Conservation (phyloP, 208 protist species). For the Wallacemonas collosoma region DNA sequence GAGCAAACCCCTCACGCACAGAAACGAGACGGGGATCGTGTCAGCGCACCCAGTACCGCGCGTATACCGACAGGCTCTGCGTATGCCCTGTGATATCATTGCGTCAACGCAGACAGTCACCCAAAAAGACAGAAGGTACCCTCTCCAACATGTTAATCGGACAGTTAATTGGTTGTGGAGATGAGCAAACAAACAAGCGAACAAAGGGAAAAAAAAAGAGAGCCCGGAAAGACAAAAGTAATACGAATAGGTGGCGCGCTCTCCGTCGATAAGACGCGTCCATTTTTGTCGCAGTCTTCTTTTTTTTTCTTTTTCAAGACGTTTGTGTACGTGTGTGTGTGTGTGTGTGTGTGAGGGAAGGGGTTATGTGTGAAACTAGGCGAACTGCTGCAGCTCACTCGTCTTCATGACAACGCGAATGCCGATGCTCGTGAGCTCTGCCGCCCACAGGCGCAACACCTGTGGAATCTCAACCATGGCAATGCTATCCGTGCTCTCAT, state of each 20-base stretch:
- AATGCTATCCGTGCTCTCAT: slow-evolving; percentile 82
- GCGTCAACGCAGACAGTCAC: background rate
- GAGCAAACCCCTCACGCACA: background rate
- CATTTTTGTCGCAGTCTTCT: background rate
- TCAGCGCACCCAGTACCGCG: too few species aligned
- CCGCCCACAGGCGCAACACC: slow-evolving; percentile 87
- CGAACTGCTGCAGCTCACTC: slow-evolving; percentile 28
- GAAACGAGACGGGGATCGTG: too few species aligned
- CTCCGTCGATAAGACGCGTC: background rate
- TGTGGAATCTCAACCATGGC: slow-evolving; percentile 91
- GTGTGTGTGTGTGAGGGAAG: too few species aligned
- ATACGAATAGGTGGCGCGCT: background rate
- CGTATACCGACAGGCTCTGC: too few species aligned
- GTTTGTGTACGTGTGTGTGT: background rate
- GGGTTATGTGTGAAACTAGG: background rate
- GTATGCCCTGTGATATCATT: too few species aligned
- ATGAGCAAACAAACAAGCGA: slow-evolving; percentile 16
- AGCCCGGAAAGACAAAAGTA: background rate
- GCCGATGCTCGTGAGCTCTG: slow-evolving; percentile 88
- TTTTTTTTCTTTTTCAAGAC: background rate
- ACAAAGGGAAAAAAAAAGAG: slow-evolving; percentile 9
- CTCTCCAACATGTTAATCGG: background rate
- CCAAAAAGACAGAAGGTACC: background rate
- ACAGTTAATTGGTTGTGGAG: background rate
- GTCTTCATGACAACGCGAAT: slow-evolving; percentile 85